Evolutionary conservation across 2,329 filamentous ascomycete genomes (phyloP).

Genomic region (Exophiala sp.): DNA sequence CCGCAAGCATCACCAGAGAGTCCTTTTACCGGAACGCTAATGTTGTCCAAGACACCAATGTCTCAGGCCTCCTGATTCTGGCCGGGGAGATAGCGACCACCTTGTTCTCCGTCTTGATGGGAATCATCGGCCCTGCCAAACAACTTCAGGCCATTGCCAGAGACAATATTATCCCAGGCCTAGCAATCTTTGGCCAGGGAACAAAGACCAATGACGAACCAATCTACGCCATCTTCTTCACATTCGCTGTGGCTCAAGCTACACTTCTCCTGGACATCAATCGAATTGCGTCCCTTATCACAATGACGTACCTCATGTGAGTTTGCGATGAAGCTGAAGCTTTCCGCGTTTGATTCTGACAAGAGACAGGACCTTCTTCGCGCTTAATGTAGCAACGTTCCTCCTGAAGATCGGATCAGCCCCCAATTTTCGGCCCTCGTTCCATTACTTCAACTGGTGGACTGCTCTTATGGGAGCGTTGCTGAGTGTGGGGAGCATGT

Average conservation of each 20-base stretch:
- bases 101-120: constrained; percentile 82
- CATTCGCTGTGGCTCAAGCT: constrained; percentile 68
- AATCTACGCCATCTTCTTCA: constrained; percentile 67
- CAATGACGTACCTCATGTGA: constrained; percentile 80
- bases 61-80: constrained; percentile 67
- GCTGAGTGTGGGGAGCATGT: constrained; percentile 76
- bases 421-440: constrained; percentile 81
- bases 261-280: constrained; percentile 80
- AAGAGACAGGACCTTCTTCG: constrained; percentile 62
- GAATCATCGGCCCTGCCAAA: constrained; percentile 77
- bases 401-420: constrained; percentile 79
- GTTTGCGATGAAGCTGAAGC: neutral
- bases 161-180: constrained; percentile 70
- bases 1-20: constrained; percentile 64
- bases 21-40: constrained; percentile 72
- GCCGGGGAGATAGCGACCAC: constrained; percentile 76
- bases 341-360: constrained; percentile 7
- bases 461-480: constrained; percentile 69
- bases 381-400: constrained; percentile 83
- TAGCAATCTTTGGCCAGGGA: constrained; percentile 67
- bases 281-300: constrained; percentile 81
- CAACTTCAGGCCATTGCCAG: constrained; percentile 75
- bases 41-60: constrained; percentile 71
- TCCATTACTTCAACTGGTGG: constrained; percentile 83
- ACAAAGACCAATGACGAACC: constrained; percentile 68